Conservation (phyloP, 2,329 filamentous ascomycete species). For the Arthrobotrys entomopaga region DNA sequence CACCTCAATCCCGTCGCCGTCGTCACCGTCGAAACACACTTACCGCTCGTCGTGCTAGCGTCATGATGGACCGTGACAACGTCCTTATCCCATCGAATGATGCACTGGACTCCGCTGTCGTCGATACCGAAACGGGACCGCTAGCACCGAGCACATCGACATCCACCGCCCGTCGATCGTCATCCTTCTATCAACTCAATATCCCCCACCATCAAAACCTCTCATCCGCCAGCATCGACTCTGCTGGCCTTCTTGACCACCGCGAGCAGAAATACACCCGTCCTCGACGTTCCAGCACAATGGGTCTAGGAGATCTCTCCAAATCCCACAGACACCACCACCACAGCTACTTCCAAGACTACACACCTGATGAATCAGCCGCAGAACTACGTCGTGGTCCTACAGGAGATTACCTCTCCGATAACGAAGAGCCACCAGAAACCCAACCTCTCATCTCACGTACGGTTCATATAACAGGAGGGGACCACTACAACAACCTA, state of each 20-base stretch:
- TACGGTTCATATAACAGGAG: not conserved
- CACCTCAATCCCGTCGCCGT: slow-evolving; percentile 32
- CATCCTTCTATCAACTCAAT: slow-evolving; percentile 45
- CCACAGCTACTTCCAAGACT: slow-evolving; percentile 46
- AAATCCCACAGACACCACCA: slow-evolving; percentile 20
- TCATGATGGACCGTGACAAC: slow-evolving; percentile 50
- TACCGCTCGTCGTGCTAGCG: slow-evolving; percentile 38
- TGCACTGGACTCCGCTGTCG: slow-evolving; percentile 13
- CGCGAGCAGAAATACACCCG: slow-evolving; percentile 68
- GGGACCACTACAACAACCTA: slow-evolving; percentile 6
- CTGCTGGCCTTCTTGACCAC: slow-evolving; percentile 86
- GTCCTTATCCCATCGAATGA: slow-evolving; percentile 35
- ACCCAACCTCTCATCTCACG: slow-evolving; percentile 30
- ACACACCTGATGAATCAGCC: slow-evolving; percentile 32
- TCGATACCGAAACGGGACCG: slow-evolving; percentile 4
- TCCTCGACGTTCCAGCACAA: slow-evolving; percentile 70
- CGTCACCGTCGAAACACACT: slow-evolving; percentile 41
- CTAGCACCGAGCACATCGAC: not conserved
- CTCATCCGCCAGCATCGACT: slow-evolving; percentile 89
- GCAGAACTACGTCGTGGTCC: slow-evolving; percentile 49
- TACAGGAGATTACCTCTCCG: slow-evolving; percentile 47
- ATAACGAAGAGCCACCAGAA: slow-evolving; percentile 44
- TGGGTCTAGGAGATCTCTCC: slow-evolving; percentile 40
- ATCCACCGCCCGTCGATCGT: slow-evolving; percentile 24
- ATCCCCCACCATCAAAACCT: slow-evolving; percentile 65